Percentiles rank a stretch among this genome's conserved stretches.
Evolutionary conservation across 2,329 filamentous ascomycete species (phyloP).

Genomic region (Chaetoscypha palmicola): DNA sequence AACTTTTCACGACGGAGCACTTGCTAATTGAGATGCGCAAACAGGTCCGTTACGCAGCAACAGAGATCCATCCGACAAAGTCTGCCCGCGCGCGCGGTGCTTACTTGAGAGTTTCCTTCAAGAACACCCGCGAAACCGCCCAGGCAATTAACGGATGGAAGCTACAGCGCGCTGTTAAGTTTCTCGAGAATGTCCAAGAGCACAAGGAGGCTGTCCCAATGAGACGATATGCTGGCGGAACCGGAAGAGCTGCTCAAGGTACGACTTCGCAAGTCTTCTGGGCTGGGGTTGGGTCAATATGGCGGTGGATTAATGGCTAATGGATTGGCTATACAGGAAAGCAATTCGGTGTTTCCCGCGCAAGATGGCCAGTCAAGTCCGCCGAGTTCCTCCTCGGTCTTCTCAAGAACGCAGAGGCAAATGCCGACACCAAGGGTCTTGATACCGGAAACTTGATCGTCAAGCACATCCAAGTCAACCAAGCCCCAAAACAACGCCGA

Average conservation of each 20-base stretch:
- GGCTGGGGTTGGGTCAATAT: neutral
- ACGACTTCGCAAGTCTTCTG: conserved; percentile 38
- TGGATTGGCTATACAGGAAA: conserved; percentile 60
- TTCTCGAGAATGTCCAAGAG: conserved; percentile 96
- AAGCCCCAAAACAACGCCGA: conserved; percentile 98
- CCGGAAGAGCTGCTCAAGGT: conserved; percentile 96
- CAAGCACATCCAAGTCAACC: conserved; percentile 99
- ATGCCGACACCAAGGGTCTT: conserved; percentile 93
- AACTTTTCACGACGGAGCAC: too few relatives aligned
- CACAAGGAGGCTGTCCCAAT: conserved; percentile 98
- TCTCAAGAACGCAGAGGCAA: conserved; percentile 95
- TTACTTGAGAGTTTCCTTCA: conserved; percentile 99
- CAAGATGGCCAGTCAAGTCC: conserved; percentile 98
- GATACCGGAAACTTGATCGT: conserved; percentile 96
- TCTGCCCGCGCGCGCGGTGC: conserved; percentile 96
- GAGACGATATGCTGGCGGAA: conserved; percentile 94
- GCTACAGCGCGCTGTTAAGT: conserved; percentile 83
- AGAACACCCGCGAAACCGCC: conserved; percentile 99
- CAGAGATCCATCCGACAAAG: conserved; percentile 79
- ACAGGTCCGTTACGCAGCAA: conserved; percentile 93
- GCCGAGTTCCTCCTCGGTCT: conserved; percentile 96
- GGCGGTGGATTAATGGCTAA: conserved; percentile 15
- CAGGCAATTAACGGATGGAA: conserved; percentile 99
- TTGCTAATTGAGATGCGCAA: too few relatives aligned
- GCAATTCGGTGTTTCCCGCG: conserved; percentile 95